Evolutionary conservation across 2,329 filamentous ascomycete genomes (phyloP).

Genomic region (Fusarium sp.): DNA sequence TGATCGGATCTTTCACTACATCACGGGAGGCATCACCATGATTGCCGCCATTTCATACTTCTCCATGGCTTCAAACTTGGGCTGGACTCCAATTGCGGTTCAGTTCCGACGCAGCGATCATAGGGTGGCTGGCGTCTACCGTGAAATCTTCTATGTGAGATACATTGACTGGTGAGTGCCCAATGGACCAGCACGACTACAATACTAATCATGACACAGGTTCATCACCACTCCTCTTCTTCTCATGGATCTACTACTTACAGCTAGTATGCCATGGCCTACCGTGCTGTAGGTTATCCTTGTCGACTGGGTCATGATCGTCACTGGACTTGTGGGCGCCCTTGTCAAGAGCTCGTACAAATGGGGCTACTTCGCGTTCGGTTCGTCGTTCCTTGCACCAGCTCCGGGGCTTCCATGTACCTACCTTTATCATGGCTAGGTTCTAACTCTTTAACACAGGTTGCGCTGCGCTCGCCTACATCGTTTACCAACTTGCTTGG

Average conservation of each 20-base stretch:
- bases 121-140: conserved; percentile 58
- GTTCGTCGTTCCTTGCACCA: not conserved
- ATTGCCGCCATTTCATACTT: conserved; percentile 61
- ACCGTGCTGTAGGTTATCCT: conserved; percentile 59
- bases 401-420: too few species aligned
- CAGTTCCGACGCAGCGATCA: conserved; percentile 57
- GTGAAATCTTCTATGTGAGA: conserved; percentile 64
- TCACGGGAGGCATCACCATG: conserved; percentile 58
- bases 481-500: conserved; percentile 54
- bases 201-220: conserved; percentile 20
- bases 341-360: conserved; percentile 60
- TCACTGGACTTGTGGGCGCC: conserved; percentile 56
- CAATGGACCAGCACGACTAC: too few species aligned
- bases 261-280: conserved; percentile 62
- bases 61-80: conserved; percentile 60
- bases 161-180: conserved; percentile 54
- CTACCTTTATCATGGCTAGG: too few species aligned
- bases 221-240: conserved; percentile 69
- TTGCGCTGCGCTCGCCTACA: conserved; percentile 54
- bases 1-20: conserved; percentile 64
- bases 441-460: conserved; percentile 27
- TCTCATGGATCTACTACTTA: conserved; percentile 68
- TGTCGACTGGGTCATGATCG: conserved; percentile 57
- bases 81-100: conserved; percentile 55
- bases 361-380: conserved; percentile 64